phyloP scores from a whole-genome alignment of 179 eudicot species.

The Beta macrorhiza region DNA sequence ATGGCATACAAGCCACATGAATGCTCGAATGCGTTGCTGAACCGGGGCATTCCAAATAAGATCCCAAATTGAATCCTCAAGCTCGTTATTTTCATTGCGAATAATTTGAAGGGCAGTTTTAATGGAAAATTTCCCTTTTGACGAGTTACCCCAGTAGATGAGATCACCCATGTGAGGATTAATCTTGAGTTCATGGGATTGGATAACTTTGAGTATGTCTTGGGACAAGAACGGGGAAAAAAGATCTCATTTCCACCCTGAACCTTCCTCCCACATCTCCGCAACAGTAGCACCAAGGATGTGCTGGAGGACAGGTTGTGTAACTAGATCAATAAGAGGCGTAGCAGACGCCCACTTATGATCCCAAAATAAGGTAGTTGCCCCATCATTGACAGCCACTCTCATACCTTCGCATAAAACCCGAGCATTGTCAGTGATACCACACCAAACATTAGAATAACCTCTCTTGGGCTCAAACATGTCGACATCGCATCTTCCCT shows the following conservation, averaged over 20 bases:
- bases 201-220: not conserved
- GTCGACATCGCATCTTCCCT: not conserved
- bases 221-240: not conserved
- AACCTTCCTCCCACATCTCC: not conserved
- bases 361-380: not conserved
- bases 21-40: too few relatives aligned
- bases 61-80: too few relatives aligned
- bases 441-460: not conserved
- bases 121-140: too few relatives aligned
- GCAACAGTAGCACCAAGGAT: not conserved
- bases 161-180: too few relatives aligned
- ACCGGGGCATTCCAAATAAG: too few relatives aligned
- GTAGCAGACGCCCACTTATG: not conserved
- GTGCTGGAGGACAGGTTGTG: not conserved
- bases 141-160: too few relatives aligned
- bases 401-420: not conserved
- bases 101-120: too few relatives aligned
- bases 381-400: not conserved
- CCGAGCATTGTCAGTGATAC: not conserved
- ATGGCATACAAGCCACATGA: too few relatives aligned
- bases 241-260: not conserved
- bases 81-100: too few relatives aligned
- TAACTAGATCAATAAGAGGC: not conserved
- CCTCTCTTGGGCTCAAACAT: not conserved
- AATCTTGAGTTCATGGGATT: too few relatives aligned